phyloP scores from a whole-genome alignment of 2,329 filamentous ascomycete species.

The Neofusicoccum laricinum region DNA sequence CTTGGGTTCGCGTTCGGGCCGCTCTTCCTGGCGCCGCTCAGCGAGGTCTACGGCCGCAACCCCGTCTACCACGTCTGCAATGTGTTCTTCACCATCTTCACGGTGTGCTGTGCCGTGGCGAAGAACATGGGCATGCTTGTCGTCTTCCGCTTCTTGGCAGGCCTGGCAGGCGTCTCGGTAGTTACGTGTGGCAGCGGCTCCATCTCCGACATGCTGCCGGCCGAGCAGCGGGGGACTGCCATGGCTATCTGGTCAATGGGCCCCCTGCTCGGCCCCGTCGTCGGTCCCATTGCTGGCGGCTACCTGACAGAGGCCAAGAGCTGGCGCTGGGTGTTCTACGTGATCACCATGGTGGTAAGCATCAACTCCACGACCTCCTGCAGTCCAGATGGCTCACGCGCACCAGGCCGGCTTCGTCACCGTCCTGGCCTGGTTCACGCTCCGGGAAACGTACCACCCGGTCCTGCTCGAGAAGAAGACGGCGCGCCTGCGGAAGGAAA shows the following conservation, averaged over 20 bases:
- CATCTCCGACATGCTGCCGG: slow-evolving; percentile 50
- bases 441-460: slow-evolving; percentile 53
- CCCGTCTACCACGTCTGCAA: slow-evolving; percentile 23
- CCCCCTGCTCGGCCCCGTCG: slow-evolving; percentile 47
- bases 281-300: slow-evolving; percentile 34
- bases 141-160: slow-evolving; percentile 28
- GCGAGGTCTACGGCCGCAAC: slow-evolving; percentile 27
- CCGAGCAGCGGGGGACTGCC: slow-evolving; percentile 48
- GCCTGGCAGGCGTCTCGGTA: slow-evolving; percentile 23
- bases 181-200: slow-evolving; percentile 50
- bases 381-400: slow-evolving; percentile 25
- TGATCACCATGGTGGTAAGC: neutral
- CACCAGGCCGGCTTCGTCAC: neutral
- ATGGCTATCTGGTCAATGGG: slow-evolving; percentile 51
- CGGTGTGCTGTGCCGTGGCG: slow-evolving; percentile 27
- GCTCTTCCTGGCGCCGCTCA: slow-evolving; percentile 27
- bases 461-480: slow-evolving; percentile 53
- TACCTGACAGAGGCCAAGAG: neutral
- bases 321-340: slow-evolving; percentile 8
- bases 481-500: slow-evolving; percentile 53
- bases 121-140: slow-evolving; percentile 25
- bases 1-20: slow-evolving; percentile 28
- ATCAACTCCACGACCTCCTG: neutral
- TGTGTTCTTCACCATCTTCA: slow-evolving; percentile 21
- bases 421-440: slow-evolving; percentile 50